phyloP scores from a whole-genome alignment of 1,139 yeast species.

The Yamadazyma atmosphaerica region DNA sequence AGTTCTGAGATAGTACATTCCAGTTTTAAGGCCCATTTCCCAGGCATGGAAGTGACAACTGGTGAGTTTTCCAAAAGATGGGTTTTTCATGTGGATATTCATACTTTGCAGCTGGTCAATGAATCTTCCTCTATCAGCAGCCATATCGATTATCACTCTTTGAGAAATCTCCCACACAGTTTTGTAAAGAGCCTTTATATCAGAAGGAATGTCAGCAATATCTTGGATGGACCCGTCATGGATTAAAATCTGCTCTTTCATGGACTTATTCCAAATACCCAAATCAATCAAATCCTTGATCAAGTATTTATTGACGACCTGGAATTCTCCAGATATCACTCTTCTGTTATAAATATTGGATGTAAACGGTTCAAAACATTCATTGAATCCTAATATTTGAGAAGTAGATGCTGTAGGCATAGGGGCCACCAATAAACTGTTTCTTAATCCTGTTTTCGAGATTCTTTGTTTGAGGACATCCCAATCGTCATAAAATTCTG shows the following conservation, averaged over 20 bases:
- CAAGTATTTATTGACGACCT: slow-evolving; percentile 81
- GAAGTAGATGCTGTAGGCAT: slow-evolving; percentile 97
- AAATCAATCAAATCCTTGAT: slow-evolving; percentile 78
- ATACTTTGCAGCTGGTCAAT: slow-evolving; percentile 94
- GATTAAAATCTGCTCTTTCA: slow-evolving; percentile 78
- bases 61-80: slow-evolving; percentile 93
- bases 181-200: slow-evolving; percentile 75
- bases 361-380: slow-evolving; percentile 90
- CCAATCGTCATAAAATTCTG: slow-evolving; percentile 73
- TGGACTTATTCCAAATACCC: slow-evolving; percentile 77
- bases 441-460: slow-evolving; percentile 67
- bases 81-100: slow-evolving; percentile 81
- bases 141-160: slow-evolving; percentile 85
- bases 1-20: slow-evolving; percentile 95
- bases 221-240: slow-evolving; percentile 86
- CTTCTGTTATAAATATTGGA: slow-evolving; percentile 86
- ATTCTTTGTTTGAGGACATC: slow-evolving; percentile 61
- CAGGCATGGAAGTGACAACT: slow-evolving; percentile 97
- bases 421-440: slow-evolving; percentile 84
- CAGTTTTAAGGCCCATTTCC: slow-evolving; percentile 96
- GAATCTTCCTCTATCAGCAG: slow-evolving; percentile 91
- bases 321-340: slow-evolving; percentile 87
- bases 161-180: slow-evolving; percentile 98
- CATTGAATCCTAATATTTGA: slow-evolving; percentile 85
- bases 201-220: slow-evolving; percentile 74